These are phyloP conservation scores for Pichia sp. DNA, from an alignment of 1,139 yeast species.

Conservation along the genomic window DNA sequence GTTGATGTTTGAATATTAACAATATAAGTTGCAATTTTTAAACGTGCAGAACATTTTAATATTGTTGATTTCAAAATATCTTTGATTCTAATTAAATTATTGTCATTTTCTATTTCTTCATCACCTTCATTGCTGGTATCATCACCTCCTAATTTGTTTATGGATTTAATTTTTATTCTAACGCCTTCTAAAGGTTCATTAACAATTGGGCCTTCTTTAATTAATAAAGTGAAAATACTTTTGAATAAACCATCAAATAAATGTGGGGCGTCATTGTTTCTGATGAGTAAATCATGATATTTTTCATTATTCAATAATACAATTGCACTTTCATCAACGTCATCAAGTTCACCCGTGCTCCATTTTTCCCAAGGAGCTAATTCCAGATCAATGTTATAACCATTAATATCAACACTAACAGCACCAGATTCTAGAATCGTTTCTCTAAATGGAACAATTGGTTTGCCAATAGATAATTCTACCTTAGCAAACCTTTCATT, in stretches of 20 bases:
- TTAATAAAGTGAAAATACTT: constrained; percentile 82
- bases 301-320: constrained; percentile 28
- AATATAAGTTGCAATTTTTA: constrained; percentile 85
- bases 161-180: constrained; percentile 46
- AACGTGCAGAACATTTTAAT: constrained; percentile 76
- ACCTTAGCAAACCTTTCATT: constrained; percentile 89
- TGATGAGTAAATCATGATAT: constrained; percentile 70
- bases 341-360: background rate
- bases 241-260: constrained; percentile 42
- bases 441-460: constrained; percentile 92
- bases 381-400: constrained; percentile 31
- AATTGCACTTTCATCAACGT: background rate
- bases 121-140: constrained; percentile 31
- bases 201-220: constrained; percentile 80
- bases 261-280: constrained; percentile 33
- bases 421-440: constrained; percentile 48
- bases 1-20: constrained; percentile 95
- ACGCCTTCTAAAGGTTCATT: constrained; percentile 86
- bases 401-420: constrained; percentile 22
- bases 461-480: constrained; percentile 80
- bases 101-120: constrained; percentile 55
- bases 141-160: constrained; percentile 35
- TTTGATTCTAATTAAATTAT: constrained; percentile 66
- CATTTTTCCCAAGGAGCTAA: constrained; percentile 6
- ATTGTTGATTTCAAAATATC: constrained; percentile 67